Evolutionary conservation across 2,329 filamentous ascomycete genomes (phyloP).

Genomic region (Decorospora gaudefroyi): DNA sequence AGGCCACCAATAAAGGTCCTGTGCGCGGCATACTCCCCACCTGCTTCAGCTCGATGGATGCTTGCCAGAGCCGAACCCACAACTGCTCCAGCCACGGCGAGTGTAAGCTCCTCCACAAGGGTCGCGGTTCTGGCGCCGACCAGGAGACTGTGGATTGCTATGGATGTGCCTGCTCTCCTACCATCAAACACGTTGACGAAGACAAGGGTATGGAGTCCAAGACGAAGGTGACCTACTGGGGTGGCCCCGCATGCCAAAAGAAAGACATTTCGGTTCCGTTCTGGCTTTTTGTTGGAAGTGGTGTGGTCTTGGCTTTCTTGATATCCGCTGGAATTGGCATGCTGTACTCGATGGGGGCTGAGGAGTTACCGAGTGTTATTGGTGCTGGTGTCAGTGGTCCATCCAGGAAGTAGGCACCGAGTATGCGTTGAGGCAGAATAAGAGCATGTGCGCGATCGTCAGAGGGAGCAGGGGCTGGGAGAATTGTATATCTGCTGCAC

Average conservation of each 20-base stretch:
- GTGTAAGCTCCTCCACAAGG: conserved; percentile 70
- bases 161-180: conserved; percentile 73
- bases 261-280: conserved; percentile 86
- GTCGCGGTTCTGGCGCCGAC: conserved; percentile 45
- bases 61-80: conserved; percentile 71
- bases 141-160: conserved; percentile 65
- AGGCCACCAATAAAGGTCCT: conserved; percentile 37
- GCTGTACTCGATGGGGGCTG: conserved; percentile 80
- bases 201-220: conserved; percentile 54
- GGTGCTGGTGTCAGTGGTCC: conserved; percentile 86
- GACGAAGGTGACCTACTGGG: conserved; percentile 73
- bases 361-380: conserved; percentile 90
- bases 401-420: conserved; percentile 45
- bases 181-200: conserved; percentile 55
- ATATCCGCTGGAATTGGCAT: conserved; percentile 74
- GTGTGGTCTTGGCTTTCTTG: conserved; percentile 68
- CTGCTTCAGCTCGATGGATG: conserved; percentile 73
- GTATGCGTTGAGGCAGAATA: not conserved
- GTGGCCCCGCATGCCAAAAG: conserved; percentile 86
- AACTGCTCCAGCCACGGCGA: conserved; percentile 81
- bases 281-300: conserved; percentile 80
- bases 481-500: conserved; percentile 42
- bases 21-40: conserved; percentile 63
- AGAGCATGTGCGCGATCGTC: not conserved
- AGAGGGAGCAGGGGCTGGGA: not conserved